Conservation (phyloP, 1,284 basidiomycete species). For the Ceratobasidium sp. region DNA sequence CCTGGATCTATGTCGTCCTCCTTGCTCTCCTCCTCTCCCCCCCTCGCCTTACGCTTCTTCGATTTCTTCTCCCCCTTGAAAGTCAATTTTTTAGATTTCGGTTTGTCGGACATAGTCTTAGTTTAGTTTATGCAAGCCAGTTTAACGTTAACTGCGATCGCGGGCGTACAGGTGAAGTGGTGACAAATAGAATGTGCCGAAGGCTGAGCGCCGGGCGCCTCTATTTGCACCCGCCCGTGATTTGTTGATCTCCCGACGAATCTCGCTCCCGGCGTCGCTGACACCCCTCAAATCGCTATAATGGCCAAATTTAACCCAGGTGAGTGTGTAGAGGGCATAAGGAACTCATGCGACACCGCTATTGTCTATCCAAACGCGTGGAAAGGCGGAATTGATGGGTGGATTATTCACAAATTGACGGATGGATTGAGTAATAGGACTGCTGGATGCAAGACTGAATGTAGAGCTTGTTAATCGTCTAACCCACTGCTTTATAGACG, state of each 20-base stretch:
- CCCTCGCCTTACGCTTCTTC: constrained; percentile 79
- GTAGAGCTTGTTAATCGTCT: background rate
- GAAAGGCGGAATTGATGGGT: constrained; percentile 62
- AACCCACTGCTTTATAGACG: constrained; percentile 63
- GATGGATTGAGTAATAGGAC: constrained; percentile 61
- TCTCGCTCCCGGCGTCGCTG: constrained; percentile 37
- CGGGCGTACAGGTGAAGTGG: background rate
- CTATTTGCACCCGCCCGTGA: constrained; percentile 38
- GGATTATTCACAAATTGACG: constrained; percentile 60
- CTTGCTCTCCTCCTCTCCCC: constrained; percentile 58
- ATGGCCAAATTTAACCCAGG: constrained; percentile 47
- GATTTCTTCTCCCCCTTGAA: constrained; percentile 88
- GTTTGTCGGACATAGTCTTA: constrained; percentile 60
- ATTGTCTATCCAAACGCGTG: background rate
- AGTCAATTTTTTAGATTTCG: constrained; percentile 75
- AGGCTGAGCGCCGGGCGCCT: constrained; percentile 3
- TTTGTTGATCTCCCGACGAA: constrained; percentile 44
- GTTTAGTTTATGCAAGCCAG: background rate
- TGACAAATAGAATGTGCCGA: constrained; percentile 5
- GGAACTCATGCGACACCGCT: background rate
- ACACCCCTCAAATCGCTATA: constrained; percentile 19
- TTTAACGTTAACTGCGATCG: too few species aligned
- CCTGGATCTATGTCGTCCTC: constrained; percentile 51
- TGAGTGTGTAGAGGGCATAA: constrained; percentile 16
- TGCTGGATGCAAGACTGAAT: constrained; percentile 78